Conservation (phyloP, 1,284 basidiomycete species). For the Trichosporon sp. region DNA sequence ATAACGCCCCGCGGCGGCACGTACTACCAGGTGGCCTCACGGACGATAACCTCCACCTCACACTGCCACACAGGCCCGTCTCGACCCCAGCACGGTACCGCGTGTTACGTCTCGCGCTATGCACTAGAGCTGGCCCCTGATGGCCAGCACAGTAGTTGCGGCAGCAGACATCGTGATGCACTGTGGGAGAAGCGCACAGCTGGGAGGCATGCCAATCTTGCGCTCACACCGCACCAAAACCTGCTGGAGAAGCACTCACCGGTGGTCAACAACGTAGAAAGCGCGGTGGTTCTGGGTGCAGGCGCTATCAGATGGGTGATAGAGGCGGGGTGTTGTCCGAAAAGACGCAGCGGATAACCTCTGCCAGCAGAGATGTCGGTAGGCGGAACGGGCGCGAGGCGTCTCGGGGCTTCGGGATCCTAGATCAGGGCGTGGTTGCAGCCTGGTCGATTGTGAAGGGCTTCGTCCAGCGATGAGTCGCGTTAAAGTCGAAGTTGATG, state of each 20-base stretch:
- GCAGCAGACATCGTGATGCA: too few relatives aligned
- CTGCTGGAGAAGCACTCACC: too few relatives aligned
- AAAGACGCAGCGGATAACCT: not conserved
- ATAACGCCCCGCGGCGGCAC: not conserved
- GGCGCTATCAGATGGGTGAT: not conserved
- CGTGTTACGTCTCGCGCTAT: not conserved
- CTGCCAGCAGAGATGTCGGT: conserved; percentile 1
- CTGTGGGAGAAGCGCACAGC: too few relatives aligned
- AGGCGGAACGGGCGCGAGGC: not conserved
- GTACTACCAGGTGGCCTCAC: not conserved
- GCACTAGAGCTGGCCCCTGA: not conserved
- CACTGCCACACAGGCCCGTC: conserved; percentile 4
- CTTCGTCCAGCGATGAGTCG: not conserved
- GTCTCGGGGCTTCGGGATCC: not conserved
- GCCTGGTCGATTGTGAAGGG: not conserved
- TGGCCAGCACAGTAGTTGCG: not conserved
- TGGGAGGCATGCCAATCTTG: too few relatives aligned
- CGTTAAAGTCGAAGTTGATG: not conserved
- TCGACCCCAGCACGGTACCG: not conserved
- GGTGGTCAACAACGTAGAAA: too few relatives aligned
- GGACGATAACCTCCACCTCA: not conserved
- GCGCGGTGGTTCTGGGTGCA: too few relatives aligned
- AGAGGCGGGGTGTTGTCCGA: not conserved
- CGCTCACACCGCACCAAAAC: too few relatives aligned
- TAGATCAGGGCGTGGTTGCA: not conserved